Base-by-base conservation (phyloP, 2,329 filamentous ascomycete genomes). In the Alternaria sp. region DNA sequence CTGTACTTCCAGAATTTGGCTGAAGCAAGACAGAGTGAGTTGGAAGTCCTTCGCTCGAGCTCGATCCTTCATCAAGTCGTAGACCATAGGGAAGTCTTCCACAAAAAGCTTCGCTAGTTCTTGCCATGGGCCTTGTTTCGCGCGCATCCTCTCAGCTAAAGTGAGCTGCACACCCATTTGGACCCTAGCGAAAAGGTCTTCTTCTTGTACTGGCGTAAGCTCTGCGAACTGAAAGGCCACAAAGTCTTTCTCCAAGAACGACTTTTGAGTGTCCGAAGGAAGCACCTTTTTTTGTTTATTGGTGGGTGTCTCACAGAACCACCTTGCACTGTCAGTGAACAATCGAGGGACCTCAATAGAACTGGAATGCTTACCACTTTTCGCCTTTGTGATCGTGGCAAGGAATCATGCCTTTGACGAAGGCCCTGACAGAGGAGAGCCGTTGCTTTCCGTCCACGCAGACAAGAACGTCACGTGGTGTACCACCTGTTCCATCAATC, bases 171-270 rank as follows among this genome's bases (percentile, higher is more conserved):
- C 71, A 9, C 83, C 84, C 62, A 82, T 78, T 56, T 85, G 83
- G 0, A 85, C 83, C 14, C 83, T 74, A 7, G 82, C 79, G 63
- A 85, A 85, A 53, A 85, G 77, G 11, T 84, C 84, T 59, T 85
- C 83, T 63, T 85, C 83, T 56, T 84, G 82, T 12, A 78, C 74
- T 12, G 72, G 62, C 5, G 70, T 75, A 4, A 85, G 68, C 20
- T 81, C 72, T 6, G 72, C 65, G 64, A 82, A 84, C 47, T 85
- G 82, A 30, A 81, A 82, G 23, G 80, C 81, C 6, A 83, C 77
- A 44, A 85, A 79, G 5, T 80, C 75, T 53, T 80, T 80, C 2
- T 69, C 60, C 1, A 79, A 63, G 56, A 85, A 85, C 15, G 78
- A 63, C 15, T 75, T 68, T 57, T 80, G 81, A 5, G 72, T 64